phyloP scores from a whole-genome alignment of 352 stramenopile species.

The Phytopythium mirpurense region DNA sequence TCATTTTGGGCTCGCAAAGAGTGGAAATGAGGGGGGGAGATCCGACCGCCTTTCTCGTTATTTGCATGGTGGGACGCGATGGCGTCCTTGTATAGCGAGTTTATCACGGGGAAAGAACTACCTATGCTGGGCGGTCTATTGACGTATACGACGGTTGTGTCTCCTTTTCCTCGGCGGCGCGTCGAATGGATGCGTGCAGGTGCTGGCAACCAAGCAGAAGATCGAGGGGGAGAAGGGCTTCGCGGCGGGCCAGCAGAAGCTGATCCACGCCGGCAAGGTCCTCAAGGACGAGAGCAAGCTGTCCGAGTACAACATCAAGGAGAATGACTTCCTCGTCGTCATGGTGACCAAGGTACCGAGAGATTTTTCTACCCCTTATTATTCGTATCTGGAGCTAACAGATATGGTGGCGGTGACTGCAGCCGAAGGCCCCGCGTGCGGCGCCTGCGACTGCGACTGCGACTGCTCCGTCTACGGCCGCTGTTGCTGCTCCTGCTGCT shows the following conservation, averaged over 20 bases:
- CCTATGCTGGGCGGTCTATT: not conserved
- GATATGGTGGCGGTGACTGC: not conserved
- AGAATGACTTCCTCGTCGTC: constrained; percentile 86
- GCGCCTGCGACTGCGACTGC: constrained; percentile 27
- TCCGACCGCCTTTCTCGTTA: not conserved
- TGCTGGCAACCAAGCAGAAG: constrained; percentile 72
- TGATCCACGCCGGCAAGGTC: constrained; percentile 87
- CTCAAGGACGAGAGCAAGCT: constrained; percentile 83
- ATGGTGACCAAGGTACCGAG: constrained; percentile 78
- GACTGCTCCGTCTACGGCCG: constrained; percentile 19
- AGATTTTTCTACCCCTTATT: not conserved
- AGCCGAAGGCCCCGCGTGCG: constrained; percentile 59
- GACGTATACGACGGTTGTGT: constrained; percentile 3
- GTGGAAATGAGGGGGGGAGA: not conserved
- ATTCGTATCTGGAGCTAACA: not conserved
- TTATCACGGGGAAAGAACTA: too few species aligned
- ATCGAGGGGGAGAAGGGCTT: constrained; percentile 75
- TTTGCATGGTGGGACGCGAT: too few species aligned
- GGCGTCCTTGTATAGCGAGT: too few species aligned
- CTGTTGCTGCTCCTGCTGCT: constrained; percentile 20
- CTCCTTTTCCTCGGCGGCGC: not conserved
- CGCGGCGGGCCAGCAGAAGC: constrained; percentile 68
- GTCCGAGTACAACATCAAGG: constrained; percentile 81
- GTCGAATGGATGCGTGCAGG: constrained; percentile 28
- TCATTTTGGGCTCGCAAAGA: too few species aligned